These are phyloP conservation scores for Boletus vermiculosoides DNA, from an alignment of 768 basidiomycete species.

Conservation along the genomic window DNA sequence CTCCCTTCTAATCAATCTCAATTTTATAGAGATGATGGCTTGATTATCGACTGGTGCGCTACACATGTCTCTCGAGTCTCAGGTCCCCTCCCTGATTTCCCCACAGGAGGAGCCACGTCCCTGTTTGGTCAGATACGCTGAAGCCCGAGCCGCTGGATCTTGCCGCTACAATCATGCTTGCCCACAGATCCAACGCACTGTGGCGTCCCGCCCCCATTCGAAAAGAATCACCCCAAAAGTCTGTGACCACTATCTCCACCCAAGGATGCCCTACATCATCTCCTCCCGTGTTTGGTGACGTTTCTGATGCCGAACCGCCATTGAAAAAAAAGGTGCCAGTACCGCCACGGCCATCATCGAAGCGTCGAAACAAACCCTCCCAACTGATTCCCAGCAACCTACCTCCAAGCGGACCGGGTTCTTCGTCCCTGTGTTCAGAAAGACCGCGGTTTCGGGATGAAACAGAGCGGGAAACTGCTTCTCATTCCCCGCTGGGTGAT, in stretches of 20 bases:
- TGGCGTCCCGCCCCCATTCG: conserved; percentile 1
- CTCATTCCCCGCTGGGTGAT: background rate
- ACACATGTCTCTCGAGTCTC: background rate
- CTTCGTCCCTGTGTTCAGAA: background rate
- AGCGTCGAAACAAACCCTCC: conserved; percentile 6
- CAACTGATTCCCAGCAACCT: background rate
- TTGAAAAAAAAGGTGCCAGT: conserved; percentile 15
- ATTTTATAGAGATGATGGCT: conserved; percentile 27
- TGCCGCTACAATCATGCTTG: conserved; percentile 25
- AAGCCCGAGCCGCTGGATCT: conserved; percentile 28
- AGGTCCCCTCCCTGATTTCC: background rate
- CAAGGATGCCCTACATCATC: background rate
- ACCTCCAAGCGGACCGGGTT: background rate
- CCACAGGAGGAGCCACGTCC: conserved; percentile 28
- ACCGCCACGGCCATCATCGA: conserved; percentile 20
- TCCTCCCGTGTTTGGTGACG: background rate
- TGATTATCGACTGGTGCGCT: conserved; percentile 32
- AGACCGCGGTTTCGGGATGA: conserved; percentile 2
- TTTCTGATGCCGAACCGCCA: background rate
- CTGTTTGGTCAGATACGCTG: conserved; percentile 34
- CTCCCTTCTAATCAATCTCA: background rate
- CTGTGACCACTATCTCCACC: background rate
- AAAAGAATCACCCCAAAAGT: background rate
- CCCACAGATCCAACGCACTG: conserved; percentile 27
- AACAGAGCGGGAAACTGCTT: conserved; percentile 1